These are phyloP conservation scores for Blastomyces emzantsi DNA, from an alignment of 2,329 filamentous ascomycete genomes.

Conservation along the genomic window DNA sequence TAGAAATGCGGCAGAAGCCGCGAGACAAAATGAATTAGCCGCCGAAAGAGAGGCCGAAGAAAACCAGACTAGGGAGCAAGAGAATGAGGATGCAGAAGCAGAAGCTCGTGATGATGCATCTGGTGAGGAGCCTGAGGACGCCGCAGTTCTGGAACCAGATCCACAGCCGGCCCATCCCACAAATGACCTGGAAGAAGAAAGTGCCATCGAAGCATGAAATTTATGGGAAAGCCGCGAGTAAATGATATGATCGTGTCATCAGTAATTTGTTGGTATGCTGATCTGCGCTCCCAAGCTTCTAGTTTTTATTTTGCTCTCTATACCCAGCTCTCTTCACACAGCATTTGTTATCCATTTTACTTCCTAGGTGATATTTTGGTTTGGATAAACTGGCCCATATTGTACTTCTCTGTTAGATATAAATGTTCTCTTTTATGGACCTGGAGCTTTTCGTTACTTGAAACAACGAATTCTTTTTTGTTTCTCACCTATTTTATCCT, in stretches of 20 bases:
- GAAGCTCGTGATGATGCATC: background rate
- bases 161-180: background rate
- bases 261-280: background rate
- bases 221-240: background rate
- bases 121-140: background rate
- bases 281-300: background rate
- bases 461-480: background rate
- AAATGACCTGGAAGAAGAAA: background rate
- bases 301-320: background rate
- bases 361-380: background rate
- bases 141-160: background rate
- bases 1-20: conserved; percentile 43
- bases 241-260: background rate
- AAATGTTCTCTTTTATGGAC: background rate
- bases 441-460: background rate
- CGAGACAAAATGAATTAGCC: conserved; percentile 12
- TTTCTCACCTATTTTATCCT: background rate
- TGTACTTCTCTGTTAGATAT: background rate
- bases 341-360: background rate
- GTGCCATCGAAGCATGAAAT: conserved; percentile 1
- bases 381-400: background rate
- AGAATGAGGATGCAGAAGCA: background rate
- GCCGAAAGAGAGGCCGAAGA: conserved; percentile 10
- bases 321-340: background rate
- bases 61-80: conserved; percentile 6